Evolutionary conservation across 208 protist genomes (phyloP).

Genomic region (Acanthamoeba lugdunensis): DNA sequence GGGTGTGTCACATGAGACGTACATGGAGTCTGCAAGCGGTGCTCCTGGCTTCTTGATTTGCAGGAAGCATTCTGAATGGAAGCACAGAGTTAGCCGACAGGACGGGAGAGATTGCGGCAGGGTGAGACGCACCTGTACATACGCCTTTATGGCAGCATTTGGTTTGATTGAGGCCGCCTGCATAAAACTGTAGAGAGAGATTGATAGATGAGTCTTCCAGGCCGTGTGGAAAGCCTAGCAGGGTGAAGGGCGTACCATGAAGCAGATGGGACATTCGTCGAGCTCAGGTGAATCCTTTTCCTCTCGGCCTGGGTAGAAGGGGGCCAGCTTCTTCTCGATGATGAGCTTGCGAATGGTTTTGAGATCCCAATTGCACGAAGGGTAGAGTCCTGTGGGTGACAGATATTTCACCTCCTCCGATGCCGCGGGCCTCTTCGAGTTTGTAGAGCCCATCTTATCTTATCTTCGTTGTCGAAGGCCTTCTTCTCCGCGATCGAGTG

Average conservation of each 20-base stretch:
- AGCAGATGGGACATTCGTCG: constrained; percentile 81
- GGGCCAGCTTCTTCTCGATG: constrained; percentile 77
- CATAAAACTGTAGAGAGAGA: constrained; percentile 67
- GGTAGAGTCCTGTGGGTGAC: constrained; percentile 75
- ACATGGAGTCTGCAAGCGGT: neutral
- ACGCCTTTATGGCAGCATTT: constrained; percentile 81
- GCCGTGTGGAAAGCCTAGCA: neutral
- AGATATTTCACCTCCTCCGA: constrained; percentile 45
- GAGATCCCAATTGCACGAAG: constrained; percentile 79
- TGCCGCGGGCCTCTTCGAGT: neutral
- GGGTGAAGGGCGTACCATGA: constrained; percentile 67
- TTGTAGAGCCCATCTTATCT: neutral
- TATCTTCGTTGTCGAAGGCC: neutral
- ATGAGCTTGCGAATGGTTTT: constrained; percentile 77
- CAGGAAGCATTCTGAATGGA: constrained; percentile 77
- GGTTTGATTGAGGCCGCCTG: constrained; percentile 77
- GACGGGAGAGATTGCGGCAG: neutral
- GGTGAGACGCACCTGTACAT: constrained; percentile 62
- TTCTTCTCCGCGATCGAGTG: neutral
- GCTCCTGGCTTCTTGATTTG: constrained; percentile 80
- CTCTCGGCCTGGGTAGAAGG: constrained; percentile 69
- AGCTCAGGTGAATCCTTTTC: constrained; percentile 69
- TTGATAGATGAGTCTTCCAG: neutral
- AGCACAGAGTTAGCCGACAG: neutral
- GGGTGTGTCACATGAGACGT: neutral